Evolutionary conservation across 352 stramenopile genomes (phyloP), one percentile per base, ranked within the genome.

Genomic region (Phytophthora sansomeana): DNA sequence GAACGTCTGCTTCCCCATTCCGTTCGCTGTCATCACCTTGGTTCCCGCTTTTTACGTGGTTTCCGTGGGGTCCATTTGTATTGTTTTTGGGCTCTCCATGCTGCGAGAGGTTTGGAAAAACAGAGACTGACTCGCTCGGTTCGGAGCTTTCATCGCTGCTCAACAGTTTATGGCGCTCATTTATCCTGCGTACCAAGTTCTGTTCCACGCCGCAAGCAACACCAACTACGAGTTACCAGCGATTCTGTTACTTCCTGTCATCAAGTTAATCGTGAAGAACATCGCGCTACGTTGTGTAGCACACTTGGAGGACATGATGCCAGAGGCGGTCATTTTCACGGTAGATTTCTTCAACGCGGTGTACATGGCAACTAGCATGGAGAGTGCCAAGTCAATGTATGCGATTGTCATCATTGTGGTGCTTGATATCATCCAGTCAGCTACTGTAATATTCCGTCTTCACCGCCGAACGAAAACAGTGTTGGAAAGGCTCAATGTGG

Each of bases 331-430:
- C 13, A 74, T 74, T 17, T 58, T 77, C 26, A 65, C 67, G 0
- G 64, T 74, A 5, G 69, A 77, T 30, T 70, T 77, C 10, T 77
- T 74, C 50, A 74, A 74, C 11, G 69, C 58, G 0, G 14, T 77
- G 21, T 74, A 77, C 36, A 56, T 67, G 50, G 26, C 69, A 5
- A 72, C 67, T 13, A 61, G 42, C 26, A 69, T 74, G 63, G 57
- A 77, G 19, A 70, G 47, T 7, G 58, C 69, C 10, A 62, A 43
- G 9, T 74, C 69, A 5, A 56, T 32, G 14, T 58, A 24, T 24
- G 21, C 55, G 2, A 76, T 58, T 0, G 66, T 62, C 0, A 43
- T 65, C 6, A 54, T 80, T 19, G 71, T 77, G 14, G 5, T 58
- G 0, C 57, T 80, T 17, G 70, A 81, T 42, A 41, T 74, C 3